Evolutionary conservation across 1,284 basidiomycete genomes (phyloP).

Genomic region (Pseudozyma pruni): DNA sequence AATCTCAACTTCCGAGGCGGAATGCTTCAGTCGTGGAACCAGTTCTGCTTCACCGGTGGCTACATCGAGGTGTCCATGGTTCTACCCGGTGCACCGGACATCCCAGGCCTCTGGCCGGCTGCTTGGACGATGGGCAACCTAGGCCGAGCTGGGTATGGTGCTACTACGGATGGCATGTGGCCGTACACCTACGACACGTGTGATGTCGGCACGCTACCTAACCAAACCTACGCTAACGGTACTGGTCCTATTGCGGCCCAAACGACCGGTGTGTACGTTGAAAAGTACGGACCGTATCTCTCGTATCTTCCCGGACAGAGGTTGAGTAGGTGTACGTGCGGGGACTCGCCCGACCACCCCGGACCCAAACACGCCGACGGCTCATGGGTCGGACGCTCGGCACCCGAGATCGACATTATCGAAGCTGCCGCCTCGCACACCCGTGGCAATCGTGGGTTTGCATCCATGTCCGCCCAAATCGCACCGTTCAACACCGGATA

Average conservation of each 20-base stretch:
- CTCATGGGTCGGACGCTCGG: slow-evolving; percentile 71
- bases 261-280: slow-evolving; percentile 55
- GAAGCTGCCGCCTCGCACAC: slow-evolving; percentile 72
- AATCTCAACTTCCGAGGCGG: slow-evolving; percentile 62
- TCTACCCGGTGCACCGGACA: slow-evolving; percentile 53
- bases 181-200: slow-evolving; percentile 69
- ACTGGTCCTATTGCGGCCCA: slow-evolving; percentile 61
- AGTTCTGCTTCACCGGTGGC: slow-evolving; percentile 66
- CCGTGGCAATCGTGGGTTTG: slow-evolving; percentile 42
- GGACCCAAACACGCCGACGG: slow-evolving; percentile 59
- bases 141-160: slow-evolving; percentile 82
- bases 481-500: slow-evolving; percentile 62
- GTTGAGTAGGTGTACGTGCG: slow-evolving; percentile 62
- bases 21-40: slow-evolving; percentile 65
- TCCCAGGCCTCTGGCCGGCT: slow-evolving; percentile 59
- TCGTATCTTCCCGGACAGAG: slow-evolving; percentile 62
- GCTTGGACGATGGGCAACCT: slow-evolving; percentile 70
- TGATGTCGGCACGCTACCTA: slow-evolving; percentile 63
- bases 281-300: slow-evolving; percentile 53
- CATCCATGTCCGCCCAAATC: slow-evolving; percentile 60
- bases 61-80: slow-evolving; percentile 64
- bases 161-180: slow-evolving; percentile 72
- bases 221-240: slow-evolving; percentile 60
- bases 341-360: slow-evolving; percentile 57
- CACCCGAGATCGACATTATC: slow-evolving; percentile 86